Conservation (phyloP, 768 basidiomycete genomes). For the Tricholoma matsutake region DNA sequence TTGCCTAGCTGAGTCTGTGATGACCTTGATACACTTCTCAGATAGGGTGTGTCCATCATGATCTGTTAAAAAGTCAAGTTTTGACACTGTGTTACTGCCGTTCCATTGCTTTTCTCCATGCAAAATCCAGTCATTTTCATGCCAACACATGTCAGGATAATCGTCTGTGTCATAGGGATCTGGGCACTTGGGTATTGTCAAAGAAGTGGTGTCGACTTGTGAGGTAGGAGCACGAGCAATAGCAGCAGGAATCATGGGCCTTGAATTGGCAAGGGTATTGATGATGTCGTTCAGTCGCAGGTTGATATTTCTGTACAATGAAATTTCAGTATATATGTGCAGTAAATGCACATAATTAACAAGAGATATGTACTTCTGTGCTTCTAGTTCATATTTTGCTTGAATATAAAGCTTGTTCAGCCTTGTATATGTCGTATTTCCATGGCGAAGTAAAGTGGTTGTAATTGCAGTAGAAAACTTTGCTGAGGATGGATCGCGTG, state of each 20-base stretch:
- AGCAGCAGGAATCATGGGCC: not conserved
- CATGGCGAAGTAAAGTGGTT: not conserved
- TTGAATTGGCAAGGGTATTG: not conserved
- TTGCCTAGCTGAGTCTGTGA: not conserved
- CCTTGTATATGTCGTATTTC: constrained; percentile 3
- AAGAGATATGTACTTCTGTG: not conserved
- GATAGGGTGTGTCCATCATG: too few species aligned
- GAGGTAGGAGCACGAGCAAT: too few species aligned
- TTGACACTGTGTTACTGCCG: too few species aligned
- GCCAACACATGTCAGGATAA: constrained; percentile 2
- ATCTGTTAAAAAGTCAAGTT: not conserved
- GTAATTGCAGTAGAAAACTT: too few species aligned
- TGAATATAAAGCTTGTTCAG: not conserved
- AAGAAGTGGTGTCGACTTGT: too few species aligned
- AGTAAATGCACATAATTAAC: not conserved
- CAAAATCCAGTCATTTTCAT: not conserved
- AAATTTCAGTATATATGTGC: not conserved
- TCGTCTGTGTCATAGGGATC: not conserved
- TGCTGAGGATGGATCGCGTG: too few species aligned
- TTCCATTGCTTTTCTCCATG: too few species aligned
- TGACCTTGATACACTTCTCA: not conserved
- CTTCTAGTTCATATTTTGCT: not conserved
- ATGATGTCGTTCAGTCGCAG: not conserved
- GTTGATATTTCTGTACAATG: not conserved
- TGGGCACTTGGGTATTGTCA: too few species aligned